Evolutionary conservation across 768 basidiomycete genomes (phyloP).

Genomic region (Mycena vulgaris): DNA sequence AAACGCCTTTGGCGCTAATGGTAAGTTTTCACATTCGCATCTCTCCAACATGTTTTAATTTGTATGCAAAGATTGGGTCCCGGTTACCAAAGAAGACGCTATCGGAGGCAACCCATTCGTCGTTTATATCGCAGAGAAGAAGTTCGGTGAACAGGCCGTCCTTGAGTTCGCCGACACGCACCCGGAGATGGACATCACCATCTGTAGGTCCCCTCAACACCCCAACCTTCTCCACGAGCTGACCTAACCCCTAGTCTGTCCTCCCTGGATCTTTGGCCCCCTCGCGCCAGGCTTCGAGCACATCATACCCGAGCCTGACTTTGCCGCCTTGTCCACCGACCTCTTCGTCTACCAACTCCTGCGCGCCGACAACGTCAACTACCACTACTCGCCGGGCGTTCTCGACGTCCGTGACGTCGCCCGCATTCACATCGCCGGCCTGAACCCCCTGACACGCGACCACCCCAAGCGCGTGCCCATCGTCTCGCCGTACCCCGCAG

Average conservation of each 20-base stretch:
- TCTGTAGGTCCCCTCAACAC: not conserved
- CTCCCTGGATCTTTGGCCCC: conserved; percentile 45
- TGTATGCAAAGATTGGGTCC: conserved; percentile 28
- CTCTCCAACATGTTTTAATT: not conserved
- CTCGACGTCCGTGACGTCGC: conserved; percentile 22
- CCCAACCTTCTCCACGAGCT: not conserved
- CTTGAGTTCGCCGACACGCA: conserved; percentile 33
- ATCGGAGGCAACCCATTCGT: conserved; percentile 19
- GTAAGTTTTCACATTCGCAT: not conserved
- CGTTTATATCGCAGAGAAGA: conserved; percentile 30
- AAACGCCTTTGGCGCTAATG: conserved; percentile 20
- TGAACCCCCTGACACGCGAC: conserved; percentile 23
- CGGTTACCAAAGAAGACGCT: conserved; percentile 34
- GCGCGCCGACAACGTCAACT: conserved; percentile 28
- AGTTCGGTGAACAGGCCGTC: conserved; percentile 31
- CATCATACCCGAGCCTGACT: conserved; percentile 36
- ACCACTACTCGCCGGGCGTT: conserved; percentile 20
- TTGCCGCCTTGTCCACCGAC: conserved; percentile 31
- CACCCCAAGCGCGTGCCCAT: conserved; percentile 32
- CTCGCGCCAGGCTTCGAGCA: conserved; percentile 42
- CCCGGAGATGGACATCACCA: conserved; percentile 40
- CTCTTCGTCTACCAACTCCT: conserved; percentile 36
- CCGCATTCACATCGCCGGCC: conserved; percentile 37
- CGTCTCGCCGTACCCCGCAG: conserved; percentile 18
- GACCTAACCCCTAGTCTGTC: conserved; percentile 29